These are phyloP conservation scores for Monosporascus cannonballus DNA, from an alignment of 2,329 filamentous ascomycete species.

Conservation along the genomic window DNA sequence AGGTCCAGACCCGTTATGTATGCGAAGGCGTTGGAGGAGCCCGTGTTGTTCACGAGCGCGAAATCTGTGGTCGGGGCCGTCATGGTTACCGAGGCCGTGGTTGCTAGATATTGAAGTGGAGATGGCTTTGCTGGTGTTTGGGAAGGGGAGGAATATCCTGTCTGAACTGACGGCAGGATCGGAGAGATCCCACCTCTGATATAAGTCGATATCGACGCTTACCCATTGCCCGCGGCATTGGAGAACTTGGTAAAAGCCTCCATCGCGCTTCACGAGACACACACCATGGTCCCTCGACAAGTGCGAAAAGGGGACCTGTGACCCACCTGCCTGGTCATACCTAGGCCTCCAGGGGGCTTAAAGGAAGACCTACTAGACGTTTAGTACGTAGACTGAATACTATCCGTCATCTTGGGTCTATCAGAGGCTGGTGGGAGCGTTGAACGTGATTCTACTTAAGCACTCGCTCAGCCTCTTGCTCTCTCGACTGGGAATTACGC, in stretches of 20 bases:
- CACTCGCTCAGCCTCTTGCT: neutral
- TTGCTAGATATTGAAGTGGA: neutral
- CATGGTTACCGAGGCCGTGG: conserved; percentile 15
- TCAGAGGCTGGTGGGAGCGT: neutral
- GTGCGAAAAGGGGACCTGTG: neutral
- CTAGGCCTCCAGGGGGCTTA: neutral
- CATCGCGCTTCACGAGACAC: too few species aligned
- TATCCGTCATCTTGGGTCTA: neutral
- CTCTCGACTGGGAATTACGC: neutral
- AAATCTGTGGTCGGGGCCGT: conserved; percentile 48
- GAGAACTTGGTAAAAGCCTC: neutral
- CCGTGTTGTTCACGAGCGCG: conserved; percentile 59
- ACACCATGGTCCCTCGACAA: neutral
- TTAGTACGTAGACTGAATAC: neutral
- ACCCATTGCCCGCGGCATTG: neutral
- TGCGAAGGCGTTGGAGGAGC: conserved; percentile 54
- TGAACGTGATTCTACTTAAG: neutral
- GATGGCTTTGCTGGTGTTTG: neutral
- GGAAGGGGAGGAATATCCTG: neutral
- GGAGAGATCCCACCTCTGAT: neutral
- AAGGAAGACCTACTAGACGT: neutral
- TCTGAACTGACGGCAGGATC: neutral
- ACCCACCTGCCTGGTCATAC: neutral
- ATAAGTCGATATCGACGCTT: neutral
- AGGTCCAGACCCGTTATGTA: conserved; percentile 65